Conservation (phyloP, 2,329 filamentous ascomycete genomes). For the Trichoderma polysporum region DNA sequence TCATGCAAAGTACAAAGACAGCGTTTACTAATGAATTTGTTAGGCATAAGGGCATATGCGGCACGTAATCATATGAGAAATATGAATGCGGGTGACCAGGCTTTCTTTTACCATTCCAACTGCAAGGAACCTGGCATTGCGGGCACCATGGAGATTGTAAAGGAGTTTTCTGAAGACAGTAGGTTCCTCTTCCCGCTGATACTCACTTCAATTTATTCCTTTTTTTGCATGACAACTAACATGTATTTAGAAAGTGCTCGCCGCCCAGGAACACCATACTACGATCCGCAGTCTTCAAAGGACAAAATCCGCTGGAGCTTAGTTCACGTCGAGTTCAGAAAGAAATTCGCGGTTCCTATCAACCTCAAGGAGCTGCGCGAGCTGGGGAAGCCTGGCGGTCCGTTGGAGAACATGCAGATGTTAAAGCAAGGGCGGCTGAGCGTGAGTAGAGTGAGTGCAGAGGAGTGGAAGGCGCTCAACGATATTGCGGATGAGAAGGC, state of each 20-base stretch:
- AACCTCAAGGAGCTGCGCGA: constrained; percentile 69
- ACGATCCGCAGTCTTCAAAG: constrained; percentile 69
- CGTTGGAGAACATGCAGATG: constrained; percentile 76
- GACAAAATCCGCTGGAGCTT: constrained; percentile 70
- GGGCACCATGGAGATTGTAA: constrained; percentile 84
- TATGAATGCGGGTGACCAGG: constrained; percentile 89
- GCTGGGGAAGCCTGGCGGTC: constrained; percentile 54
- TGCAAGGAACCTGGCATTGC: constrained; percentile 87
- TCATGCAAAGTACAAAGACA: neutral
- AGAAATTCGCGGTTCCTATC: constrained; percentile 74
- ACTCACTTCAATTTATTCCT: neutral
- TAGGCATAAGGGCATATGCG: constrained; percentile 52
- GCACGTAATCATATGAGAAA: constrained; percentile 86
- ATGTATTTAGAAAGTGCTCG: constrained; percentile 33
- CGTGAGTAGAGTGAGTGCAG: constrained; percentile 65
- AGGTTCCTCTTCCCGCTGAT: constrained; percentile 32
- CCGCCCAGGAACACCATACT: constrained; percentile 62
- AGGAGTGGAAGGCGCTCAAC: constrained; percentile 66
- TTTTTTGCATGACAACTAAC: constrained; percentile 1
- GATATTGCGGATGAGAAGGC: constrained; percentile 49
- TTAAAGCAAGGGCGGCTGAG: constrained; percentile 80
- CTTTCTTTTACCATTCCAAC: constrained; percentile 97
- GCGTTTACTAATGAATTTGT: neutral
- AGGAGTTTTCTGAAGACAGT: constrained; percentile 79
- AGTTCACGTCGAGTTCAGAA: constrained; percentile 83